A percentile compares a stretch with the other conserved stretches of the same genome.
These are phyloP conservation scores for Sisymbrium altissimum DNA, from an alignment of 345 rosid species.

Conservation along the genomic window DNA sequence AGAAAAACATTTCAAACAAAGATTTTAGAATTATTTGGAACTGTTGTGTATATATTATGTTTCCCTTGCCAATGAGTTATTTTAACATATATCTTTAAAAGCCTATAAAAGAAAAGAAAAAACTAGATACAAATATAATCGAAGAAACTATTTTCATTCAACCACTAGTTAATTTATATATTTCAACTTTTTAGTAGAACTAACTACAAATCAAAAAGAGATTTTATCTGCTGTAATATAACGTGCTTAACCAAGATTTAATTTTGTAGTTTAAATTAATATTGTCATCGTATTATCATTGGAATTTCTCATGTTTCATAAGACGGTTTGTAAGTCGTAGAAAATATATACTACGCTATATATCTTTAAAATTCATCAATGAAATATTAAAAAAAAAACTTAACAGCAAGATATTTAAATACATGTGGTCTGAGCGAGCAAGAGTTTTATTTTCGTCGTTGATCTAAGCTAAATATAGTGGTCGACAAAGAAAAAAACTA, in stretches of 20 bases:
- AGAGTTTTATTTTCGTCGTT: not conserved
- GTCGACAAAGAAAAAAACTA: conserved; percentile 27
- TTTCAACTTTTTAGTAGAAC: not conserved
- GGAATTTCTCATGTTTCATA: not conserved
- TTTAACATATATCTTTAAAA: not conserved
- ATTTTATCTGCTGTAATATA: not conserved
- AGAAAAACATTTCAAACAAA: not conserved
- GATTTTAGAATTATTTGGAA: not conserved
- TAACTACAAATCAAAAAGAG: not conserved
- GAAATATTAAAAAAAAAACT: not conserved
- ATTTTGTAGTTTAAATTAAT: too few species aligned
- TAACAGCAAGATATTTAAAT: not conserved
- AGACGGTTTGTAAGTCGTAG: not conserved
- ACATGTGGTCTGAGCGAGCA: not conserved
- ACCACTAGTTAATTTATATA: not conserved
- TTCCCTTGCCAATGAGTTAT: too few species aligned
- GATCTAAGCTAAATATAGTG: not conserved
- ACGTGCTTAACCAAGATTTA: not conserved
- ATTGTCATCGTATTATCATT: not conserved
- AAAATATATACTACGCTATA: not conserved
- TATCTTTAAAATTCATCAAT: not conserved
- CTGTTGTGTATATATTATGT: not conserved
- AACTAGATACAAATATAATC: not conserved
- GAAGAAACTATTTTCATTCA: not conserved
- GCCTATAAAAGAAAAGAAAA: not conserved